Base-by-base conservation (phyloP, 2,329 filamentous ascomycete species). In the Mycocentrospora acerina region DNA sequence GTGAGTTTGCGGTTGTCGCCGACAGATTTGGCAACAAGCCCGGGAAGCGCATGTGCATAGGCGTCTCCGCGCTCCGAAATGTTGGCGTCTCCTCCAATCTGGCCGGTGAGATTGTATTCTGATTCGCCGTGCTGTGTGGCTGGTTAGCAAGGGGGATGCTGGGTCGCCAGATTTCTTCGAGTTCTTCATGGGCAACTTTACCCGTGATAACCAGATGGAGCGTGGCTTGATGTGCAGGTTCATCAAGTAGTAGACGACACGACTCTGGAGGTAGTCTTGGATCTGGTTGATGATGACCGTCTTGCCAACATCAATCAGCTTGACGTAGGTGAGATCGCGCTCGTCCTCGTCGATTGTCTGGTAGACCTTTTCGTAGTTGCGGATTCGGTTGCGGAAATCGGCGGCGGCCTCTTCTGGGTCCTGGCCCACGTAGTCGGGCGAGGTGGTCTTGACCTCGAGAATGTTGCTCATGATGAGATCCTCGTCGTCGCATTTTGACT, bases 261-360 rank as follows among this genome's bases (percentile, higher is more conserved):
- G 85, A 67, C 89, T 95, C 67, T 96, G 93, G 18, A 98, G 77
- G 63, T 98, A 98, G 69, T 98, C 93, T 64, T 90, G 85, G 60
- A 98, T 95, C 63, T 87, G 85, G 72, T 97, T 98, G 79, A 98
- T 97, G 61, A 97, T 93, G 63, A 97, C 90, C 62, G 95, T 89
- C 54, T 88, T 88, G 42, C 93, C 90, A 10, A 97, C 89, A 61
- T 98, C 85, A 77, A 97, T 94, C 63, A 98, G 86, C 72, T 98
- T 97, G 64, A 97, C 85, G 64, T 96, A 98, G 25, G 93, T 95
- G 57, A 93, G 81, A 55, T 91, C 78, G 54, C 80, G 82, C 74
- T 97, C 91, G 49, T 94, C 86, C 53, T 86, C 86, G 54, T 94
- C 88, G 58, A 98, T 88, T 2, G 89, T 91, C 71, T 95, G 82